phyloP scores from a whole-genome alignment of 768 basidiomycete genomes.

The Piloderma croceum region DNA sequence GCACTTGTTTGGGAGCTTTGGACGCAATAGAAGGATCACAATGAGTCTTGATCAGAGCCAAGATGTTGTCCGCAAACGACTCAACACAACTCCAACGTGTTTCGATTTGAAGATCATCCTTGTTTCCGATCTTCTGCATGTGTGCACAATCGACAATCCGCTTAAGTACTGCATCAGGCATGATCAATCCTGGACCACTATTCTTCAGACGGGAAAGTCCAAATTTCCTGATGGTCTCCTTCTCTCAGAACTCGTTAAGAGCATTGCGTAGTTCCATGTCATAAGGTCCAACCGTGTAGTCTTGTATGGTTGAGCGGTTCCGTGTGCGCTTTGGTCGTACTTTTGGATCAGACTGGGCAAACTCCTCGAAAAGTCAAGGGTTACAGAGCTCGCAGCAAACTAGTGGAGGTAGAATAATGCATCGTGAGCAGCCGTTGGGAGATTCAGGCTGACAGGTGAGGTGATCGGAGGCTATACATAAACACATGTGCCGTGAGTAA shows the following conservation, averaged over 20 bases:
- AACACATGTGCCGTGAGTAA: no score
- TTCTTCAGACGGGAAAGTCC: slow-evolving; percentile 5
- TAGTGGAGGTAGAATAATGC: slow-evolving; percentile 3
- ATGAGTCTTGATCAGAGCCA: neutral
- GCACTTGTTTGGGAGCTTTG: no score
- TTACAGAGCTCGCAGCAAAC: slow-evolving; percentile 24
- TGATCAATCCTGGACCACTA: slow-evolving; percentile 11
- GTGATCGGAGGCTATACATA: slow-evolving; percentile 11
- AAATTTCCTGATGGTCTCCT: slow-evolving; percentile 4
- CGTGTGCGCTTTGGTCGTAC: neutral
- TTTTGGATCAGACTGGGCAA: neutral
- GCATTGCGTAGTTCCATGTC: slow-evolving; percentile 3
- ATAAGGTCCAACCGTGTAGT: neutral
- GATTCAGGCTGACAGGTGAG: slow-evolving; percentile 1
- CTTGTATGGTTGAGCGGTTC: slow-evolving; percentile 5
- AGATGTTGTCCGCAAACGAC: neutral
- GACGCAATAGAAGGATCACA: neutral
- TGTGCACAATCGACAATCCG: slow-evolving; percentile 23
- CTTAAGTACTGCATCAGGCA: slow-evolving; percentile 11
- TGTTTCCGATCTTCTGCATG: slow-evolving; percentile 11
- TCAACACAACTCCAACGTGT: slow-evolving; percentile 13
- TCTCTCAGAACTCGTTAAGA: slow-evolving; percentile 13
- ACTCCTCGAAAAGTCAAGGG: slow-evolving; percentile 6
- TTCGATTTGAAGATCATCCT: slow-evolving; percentile 14
- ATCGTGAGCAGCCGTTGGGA: slow-evolving; percentile 13